Percentiles rank a stretch among this genome's conserved stretches.
Conservation (phyloP, 257 asterid species). For the Solanum megistacrolobum region DNA sequence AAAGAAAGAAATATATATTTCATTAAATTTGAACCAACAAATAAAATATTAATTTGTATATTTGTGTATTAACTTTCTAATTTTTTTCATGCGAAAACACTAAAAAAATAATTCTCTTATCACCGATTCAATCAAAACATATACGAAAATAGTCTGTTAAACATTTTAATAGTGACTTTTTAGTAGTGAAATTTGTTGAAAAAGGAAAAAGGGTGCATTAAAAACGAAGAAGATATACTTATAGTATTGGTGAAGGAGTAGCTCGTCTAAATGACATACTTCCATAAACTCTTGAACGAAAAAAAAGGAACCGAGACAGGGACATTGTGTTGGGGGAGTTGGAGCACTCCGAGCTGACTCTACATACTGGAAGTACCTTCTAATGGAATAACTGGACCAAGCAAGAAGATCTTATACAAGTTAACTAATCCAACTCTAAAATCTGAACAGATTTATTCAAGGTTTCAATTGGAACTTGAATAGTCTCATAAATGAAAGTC, state of each 20-base stretch:
- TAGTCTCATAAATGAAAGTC: not conserved
- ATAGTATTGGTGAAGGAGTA: not conserved
- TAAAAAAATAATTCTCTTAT: no score
- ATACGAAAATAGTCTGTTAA: not conserved
- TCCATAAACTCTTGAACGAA: not conserved
- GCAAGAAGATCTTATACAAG: no score
- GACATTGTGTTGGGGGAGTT: not conserved
- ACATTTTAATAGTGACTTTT: no score
- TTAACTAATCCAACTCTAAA: not conserved
- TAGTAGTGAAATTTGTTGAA: not conserved
- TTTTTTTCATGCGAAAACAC: no score
- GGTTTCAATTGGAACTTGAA: not conserved
- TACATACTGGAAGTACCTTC: not conserved
- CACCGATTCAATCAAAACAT: not conserved
- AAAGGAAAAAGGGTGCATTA: not conserved
- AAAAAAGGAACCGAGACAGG: not conserved
- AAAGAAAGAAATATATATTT: no score
- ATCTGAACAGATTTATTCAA: no score
- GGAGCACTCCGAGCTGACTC: not conserved
- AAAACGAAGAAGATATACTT: not conserved
- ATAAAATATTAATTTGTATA: not conserved
- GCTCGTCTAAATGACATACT: not conserved
- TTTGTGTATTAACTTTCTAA: no score
- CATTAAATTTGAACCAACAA: not conserved
- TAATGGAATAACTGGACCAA: not conserved